Base-by-base conservation (phyloP, 2,329 filamentous ascomycete genomes). In the Monosporascus sp. region DNA sequence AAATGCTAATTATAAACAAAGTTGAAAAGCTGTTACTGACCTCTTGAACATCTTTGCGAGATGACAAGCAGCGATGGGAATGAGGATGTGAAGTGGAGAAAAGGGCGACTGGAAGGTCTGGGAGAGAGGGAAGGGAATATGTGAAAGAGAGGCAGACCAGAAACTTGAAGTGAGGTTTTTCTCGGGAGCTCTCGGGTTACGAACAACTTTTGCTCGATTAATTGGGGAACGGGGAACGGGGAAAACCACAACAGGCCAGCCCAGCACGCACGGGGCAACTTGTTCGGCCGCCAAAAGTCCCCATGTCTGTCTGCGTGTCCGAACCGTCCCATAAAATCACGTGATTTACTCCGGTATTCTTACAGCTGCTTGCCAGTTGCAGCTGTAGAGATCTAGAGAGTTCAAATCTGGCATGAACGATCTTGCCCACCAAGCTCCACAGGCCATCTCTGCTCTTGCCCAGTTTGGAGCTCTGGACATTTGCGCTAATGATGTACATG, bases 11-110 rank as follows among this genome's bases (percentile, higher is more conserved):
- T 51, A 58, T 64, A 66, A 60, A 63, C 50, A 61, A 47, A 38
- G 57, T 70, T 50, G 57, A 62, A 55, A 57, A 64, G 57, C 59
- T 55, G 57, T 52, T 68, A 82, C 84, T 76, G 76, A 90, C 87
- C 85, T 89, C 85, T 88, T 88, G 79, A 89, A 87, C 87, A 90
- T 90, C 84, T 81, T 35, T 88, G 80, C 75, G 75, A 79, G 83
- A 85, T 83, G 80, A 80, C 76, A 76, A 77, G 82, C 80, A 82
- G 81, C 80, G 78, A 78, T 80, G 75, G 72, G 43, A n/a, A 46
- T 25, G 43, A 46, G 72, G 74, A 72, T 81, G 78, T 73, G 70
- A 76, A 75, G 78, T 78, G 78, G 77, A 80, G 78, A 77, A 79
- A 78, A 80, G 74, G 65, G 66, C 66, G 68, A 68, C 70, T 76